Evolutionary conservation across 2,329 filamentous ascomycete species (phyloP), one percentile per base, ranked within the genome.

Genomic region (Aspergillus unguis): DNA sequence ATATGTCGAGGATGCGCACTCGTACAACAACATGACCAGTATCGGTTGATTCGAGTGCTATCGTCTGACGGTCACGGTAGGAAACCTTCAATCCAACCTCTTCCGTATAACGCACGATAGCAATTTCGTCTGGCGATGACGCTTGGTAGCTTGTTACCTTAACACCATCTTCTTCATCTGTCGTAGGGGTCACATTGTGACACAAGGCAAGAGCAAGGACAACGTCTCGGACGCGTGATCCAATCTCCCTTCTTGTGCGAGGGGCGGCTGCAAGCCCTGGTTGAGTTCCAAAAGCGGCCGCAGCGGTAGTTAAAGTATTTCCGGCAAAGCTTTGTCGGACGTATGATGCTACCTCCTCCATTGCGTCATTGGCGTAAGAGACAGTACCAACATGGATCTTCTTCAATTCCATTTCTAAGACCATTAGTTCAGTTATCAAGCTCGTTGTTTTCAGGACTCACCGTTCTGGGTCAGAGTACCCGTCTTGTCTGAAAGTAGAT

Each of bases 341-440:
- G 67, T 96, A 96, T 0, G 88, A 82, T 9, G 84, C 77, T 9
- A 99, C 94, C 74, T 99, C 95, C 62, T 97, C 94, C 94, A 99
- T 99, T 7, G 94, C 92, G 67, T 99, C 94, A 62, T 96, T 96
- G 32, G 92, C 94, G 65, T 99, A 99, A 1, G 92, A 97, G 1
- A 97, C 94, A 7, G 94, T 99, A 7, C 95, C 94, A 48, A 99
- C 90, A 65, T 99, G 95, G 5, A 99, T 92, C 73, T 99, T 99
- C 69, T 95, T 96, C 81, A 99, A 87, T 66, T 96, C 92, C 92
- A 96, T 96, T 65, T 96, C 90, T 80, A 55, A 6, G 50, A 27
- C n/a, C 8, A 44, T 67, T 43, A 61, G 58, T 53, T 68, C 67
- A 28, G 11, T 32, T 10, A 26, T 25, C 28, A 26, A 10, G 6